Evolutionary conservation across 2,329 filamentous ascomycete species (phyloP), one percentile per base, ranked within the genome.

Genomic region (Proliferodiscus dingleyae): DNA sequence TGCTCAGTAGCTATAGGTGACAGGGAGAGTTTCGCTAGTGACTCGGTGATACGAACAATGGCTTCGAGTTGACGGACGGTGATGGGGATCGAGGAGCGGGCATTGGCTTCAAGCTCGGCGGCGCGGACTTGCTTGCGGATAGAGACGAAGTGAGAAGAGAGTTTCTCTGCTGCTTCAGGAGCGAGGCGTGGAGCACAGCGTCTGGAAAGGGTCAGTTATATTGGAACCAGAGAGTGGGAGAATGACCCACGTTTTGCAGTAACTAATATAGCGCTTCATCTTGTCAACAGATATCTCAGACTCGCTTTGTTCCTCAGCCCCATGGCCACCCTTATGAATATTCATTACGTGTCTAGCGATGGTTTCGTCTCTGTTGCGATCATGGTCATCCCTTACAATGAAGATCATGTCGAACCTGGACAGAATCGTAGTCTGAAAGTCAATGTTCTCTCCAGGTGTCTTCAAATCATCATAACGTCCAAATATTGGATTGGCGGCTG

Each of bases 371-470:
- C 91, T 87, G 46, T 80, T 84, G 36, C 88, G 80, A 51, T 91
- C 88, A 65, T 98, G 93, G 51, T 95, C 89, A 65, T 98, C 93
- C 58, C 87, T 88, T 52, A 98, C 91, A 56, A 98, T 96, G 72
- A 97, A 98, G 55, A 98, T 97, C 88, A 98, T 96, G 67, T 98
- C 93, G 66, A 98, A 98, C 77, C 93, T 87, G 2, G 91, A 97
- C 55, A 98, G 66, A 61, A 98, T 97, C 3, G 93, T 98, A 0
- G 93, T 98, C 63, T 98, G 93, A 68, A 98, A 98, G 68, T 98
- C 93, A 56, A 98, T 98, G 64, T 98, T 98, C 68, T 98, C 93
- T 49, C 93, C 93, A 0, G 93, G 93, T 0, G 87, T 89, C 68
- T 97, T 97, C 73, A 98, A 84, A 62, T 98, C 93, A 65, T 98